Conservation (phyloP, 257 asterid species). For the Eustoma russellianum region DNA sequence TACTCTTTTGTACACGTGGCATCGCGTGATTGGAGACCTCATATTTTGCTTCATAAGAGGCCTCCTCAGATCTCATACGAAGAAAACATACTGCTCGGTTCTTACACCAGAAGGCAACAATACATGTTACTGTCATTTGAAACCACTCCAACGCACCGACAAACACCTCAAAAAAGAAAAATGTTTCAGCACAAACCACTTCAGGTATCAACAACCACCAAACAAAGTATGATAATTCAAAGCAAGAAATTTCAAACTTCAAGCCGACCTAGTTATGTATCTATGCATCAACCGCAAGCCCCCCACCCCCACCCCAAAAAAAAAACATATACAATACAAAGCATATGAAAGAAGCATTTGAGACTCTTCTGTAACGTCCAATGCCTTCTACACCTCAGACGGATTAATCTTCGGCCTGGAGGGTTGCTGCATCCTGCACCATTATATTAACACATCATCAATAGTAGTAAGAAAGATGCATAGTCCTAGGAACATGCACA, state of each 20-base stretch:
- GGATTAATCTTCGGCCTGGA: slow-evolving; percentile 25
- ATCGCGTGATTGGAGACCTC: too few relatives aligned
- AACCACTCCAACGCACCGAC: too few relatives aligned
- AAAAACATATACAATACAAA: slow-evolving; percentile 23
- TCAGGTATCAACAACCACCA: slow-evolving; percentile 9
- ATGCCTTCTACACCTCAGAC: slow-evolving; percentile 26
- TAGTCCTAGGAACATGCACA: background rate
- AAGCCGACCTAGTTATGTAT: slow-evolving; percentile 18
- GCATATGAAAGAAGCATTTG: slow-evolving; percentile 1
- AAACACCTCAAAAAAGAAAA: too few relatives aligned
- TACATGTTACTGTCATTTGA: too few relatives aligned
- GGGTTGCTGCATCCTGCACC: slow-evolving; percentile 27
- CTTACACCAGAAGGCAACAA: too few relatives aligned
- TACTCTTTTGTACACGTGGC: too few relatives aligned
- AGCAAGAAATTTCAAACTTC: slow-evolving; percentile 19
- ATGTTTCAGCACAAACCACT: background rate
- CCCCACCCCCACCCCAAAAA: too few relatives aligned
- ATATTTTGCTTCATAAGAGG: too few relatives aligned
- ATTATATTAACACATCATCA: slow-evolving; percentile 1
- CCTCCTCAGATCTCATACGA: too few relatives aligned
- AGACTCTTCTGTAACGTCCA: background rate
- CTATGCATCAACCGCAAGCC: slow-evolving; percentile 28
- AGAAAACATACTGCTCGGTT: too few relatives aligned
- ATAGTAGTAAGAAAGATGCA: background rate
- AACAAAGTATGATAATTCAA: slow-evolving; percentile 16